Evolutionary conservation across 768 basidiomycete species (phyloP).

Genomic region (Lentinula aciculospora): DNA sequence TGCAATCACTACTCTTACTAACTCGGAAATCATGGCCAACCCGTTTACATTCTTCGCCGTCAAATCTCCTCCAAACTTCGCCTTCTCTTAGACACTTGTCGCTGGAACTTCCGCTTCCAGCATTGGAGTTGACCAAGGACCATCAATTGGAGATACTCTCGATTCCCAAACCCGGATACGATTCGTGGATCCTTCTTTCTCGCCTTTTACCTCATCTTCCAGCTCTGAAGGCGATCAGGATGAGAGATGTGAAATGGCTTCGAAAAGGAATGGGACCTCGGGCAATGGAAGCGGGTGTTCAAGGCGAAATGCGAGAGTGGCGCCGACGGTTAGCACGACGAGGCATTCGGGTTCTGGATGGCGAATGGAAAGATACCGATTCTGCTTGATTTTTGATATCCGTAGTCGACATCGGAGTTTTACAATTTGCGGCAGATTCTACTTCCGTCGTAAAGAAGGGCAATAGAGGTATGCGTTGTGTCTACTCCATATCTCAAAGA

Average conservation of each 20-base stretch:
- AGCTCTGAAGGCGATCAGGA: conserved; percentile 47
- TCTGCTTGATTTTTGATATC: neutral
- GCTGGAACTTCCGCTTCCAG: conserved; percentile 64
- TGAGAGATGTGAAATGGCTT: conserved; percentile 70
- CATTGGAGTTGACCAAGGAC: conserved; percentile 27
- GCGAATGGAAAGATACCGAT: conserved; percentile 58
- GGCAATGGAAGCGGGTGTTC: conserved; percentile 71
- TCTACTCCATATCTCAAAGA: too few species aligned
- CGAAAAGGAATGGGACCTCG: conserved; percentile 56
- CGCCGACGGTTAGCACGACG: conserved; percentile 50
- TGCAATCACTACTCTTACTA: conserved; percentile 60
- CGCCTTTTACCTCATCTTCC: conserved; percentile 52
- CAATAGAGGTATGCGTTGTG: too few species aligned
- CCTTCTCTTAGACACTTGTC: conserved; percentile 66
- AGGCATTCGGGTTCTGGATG: conserved; percentile 61
- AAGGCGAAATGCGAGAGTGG: conserved; percentile 80
- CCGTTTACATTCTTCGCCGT: conserved; percentile 48
- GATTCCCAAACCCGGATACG: conserved; percentile 64
- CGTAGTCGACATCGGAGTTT: too few species aligned
- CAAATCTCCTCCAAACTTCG: conserved; percentile 37
- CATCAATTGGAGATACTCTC: conserved; percentile 60
- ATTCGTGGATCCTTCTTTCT: conserved; percentile 55
- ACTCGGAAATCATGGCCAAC: conserved; percentile 71
- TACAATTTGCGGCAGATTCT: too few species aligned
- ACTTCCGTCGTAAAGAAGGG: too few species aligned